A percentile compares a stretch with the other conserved stretches of the same genome.
phyloP scores from a whole-genome alignment of 805 yeast genomes.

The Yarrowia alimentaria region DNA sequence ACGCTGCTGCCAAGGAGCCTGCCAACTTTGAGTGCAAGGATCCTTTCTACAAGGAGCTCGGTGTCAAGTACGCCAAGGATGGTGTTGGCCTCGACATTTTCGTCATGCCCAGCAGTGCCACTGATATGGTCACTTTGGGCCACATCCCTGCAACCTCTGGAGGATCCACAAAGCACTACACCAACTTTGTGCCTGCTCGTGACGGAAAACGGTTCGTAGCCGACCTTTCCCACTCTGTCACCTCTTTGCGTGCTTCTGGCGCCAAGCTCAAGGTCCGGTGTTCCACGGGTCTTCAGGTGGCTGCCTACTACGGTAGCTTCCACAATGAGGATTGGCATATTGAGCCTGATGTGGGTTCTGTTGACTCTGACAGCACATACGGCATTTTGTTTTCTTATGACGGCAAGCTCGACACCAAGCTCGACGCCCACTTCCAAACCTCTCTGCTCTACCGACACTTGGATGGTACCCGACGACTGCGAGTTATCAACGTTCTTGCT shows the following conservation, averaged over 20 bases:
- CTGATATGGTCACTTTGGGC: slow-evolving; percentile 75
- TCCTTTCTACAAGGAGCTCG: slow-evolving; percentile 59
- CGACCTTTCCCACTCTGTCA: slow-evolving; percentile 51
- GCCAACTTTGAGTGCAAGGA: slow-evolving; percentile 58
- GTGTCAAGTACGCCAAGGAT: slow-evolving; percentile 52
- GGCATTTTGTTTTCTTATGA: slow-evolving; percentile 76
- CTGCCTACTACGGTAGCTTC: slow-evolving; percentile 67
- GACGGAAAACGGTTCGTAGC: slow-evolving; percentile 68
- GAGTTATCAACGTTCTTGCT: slow-evolving; percentile 81
- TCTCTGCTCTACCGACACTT: slow-evolving; percentile 81
- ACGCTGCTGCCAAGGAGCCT: slow-evolving; percentile 46
- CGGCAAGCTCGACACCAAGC: slow-evolving; percentile 63
- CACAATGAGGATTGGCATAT: slow-evolving; percentile 40
- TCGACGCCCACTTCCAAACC: slow-evolving; percentile 86
- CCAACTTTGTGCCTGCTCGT: slow-evolving; percentile 61
- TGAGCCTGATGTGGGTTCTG: slow-evolving; percentile 70
- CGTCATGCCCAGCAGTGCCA: slow-evolving; percentile 59
- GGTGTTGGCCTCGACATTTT: slow-evolving; percentile 78
- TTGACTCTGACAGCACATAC: slow-evolving; percentile 61
- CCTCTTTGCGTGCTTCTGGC: slow-evolving; percentile 63
- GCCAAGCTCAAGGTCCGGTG: slow-evolving; percentile 81
- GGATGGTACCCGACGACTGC: slow-evolving; percentile 73
- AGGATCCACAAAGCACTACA: slow-evolving; percentile 65
- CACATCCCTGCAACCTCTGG: slow-evolving; percentile 64
- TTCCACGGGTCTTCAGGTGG: slow-evolving; percentile 81